phyloP scores from a whole-genome alignment of 768 basidiomycete genomes.

The Collybia sordida region DNA sequence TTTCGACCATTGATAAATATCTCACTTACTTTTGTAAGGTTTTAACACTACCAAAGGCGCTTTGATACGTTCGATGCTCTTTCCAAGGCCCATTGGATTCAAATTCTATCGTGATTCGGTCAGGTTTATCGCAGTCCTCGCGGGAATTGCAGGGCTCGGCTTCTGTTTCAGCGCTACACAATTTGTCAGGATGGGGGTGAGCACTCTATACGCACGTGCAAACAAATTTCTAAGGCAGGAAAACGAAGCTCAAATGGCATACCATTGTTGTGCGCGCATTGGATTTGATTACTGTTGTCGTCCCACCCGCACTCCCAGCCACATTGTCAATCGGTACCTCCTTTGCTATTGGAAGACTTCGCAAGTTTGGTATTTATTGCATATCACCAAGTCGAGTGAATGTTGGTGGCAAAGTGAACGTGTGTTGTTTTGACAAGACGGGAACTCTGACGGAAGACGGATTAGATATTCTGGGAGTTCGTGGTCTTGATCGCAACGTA shows the following conservation, averaged over 20 bases:
- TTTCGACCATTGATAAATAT: not conserved
- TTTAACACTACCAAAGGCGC: conserved; percentile 99
- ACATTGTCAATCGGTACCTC: conserved; percentile 97
- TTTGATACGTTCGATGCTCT: conserved; percentile 94
- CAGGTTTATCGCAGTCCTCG: conserved; percentile 87
- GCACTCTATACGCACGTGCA: conserved; percentile 19
- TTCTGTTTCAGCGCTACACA: conserved; percentile 92
- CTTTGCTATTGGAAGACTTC: conserved; percentile 87
- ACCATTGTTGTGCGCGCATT: conserved; percentile 90
- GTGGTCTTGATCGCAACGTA: conserved; percentile 73
- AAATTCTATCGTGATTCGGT: conserved; percentile 96
- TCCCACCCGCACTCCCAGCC: conserved; percentile 95
- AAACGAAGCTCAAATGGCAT: conserved; percentile 74
- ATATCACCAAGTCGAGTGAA: conserved; percentile 97
- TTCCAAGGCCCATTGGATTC: conserved; percentile 98
- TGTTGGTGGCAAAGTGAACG: conserved; percentile 92
- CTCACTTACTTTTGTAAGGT: conserved; percentile 36
- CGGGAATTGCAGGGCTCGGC: conserved; percentile 87
- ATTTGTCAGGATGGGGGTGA: conserved; percentile 86
- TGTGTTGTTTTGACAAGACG: conserved; percentile 99
- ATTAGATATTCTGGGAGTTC: conserved; percentile 92
- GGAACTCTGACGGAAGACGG: conserved; percentile 98
- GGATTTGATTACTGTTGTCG: conserved; percentile 95
- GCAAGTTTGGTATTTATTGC: conserved; percentile 88
- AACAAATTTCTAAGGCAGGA: conserved; percentile 1